Evolutionary conservation across 1,284 basidiomycete species (phyloP).

Genomic region (Trametes sp.): DNA sequence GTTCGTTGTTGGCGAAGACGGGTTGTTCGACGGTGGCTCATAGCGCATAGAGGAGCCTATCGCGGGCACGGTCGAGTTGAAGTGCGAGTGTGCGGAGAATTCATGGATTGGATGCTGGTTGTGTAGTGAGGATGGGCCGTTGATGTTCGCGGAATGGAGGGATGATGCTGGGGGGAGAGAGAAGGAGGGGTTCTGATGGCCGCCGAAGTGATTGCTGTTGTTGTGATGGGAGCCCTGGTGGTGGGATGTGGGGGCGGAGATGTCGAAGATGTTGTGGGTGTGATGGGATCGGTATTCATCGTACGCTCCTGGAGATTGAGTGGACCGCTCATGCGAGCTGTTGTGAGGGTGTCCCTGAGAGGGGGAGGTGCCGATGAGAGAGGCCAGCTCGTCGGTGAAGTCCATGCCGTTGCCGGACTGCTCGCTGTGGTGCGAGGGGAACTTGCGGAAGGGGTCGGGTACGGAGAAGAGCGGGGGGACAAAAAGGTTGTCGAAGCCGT

Average conservation of each 20-base stretch:
- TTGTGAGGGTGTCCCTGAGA: constrained; percentile 44
- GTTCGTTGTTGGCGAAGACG: constrained; percentile 45
- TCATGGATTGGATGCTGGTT: constrained; percentile 36
- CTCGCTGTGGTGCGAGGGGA: constrained; percentile 40
- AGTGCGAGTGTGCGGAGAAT: constrained; percentile 48
- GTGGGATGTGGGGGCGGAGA: constrained; percentile 54
- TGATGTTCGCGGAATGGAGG: constrained; percentile 31
- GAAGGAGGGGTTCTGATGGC: constrained; percentile 33
- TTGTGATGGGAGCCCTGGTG: constrained; percentile 38
- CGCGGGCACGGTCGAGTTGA: constrained; percentile 66
- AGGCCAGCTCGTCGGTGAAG: constrained; percentile 69
- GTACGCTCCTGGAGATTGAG: constrained; percentile 45
- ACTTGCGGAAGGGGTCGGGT: constrained; percentile 61
- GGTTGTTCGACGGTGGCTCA: constrained; percentile 47
- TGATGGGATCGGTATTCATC: constrained; percentile 46
- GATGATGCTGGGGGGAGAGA: constrained; percentile 37
- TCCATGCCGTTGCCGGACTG: constrained; percentile 51
- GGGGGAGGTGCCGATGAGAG: constrained; percentile 55
- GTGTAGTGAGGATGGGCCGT: constrained; percentile 33
- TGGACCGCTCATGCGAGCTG: constrained; percentile 51
- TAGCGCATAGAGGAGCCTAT: constrained; percentile 68
- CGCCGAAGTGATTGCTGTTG: constrained; percentile 30
- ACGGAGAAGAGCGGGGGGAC: constrained; percentile 52
- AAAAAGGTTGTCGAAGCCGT: constrained; percentile 50
- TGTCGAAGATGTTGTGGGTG: constrained; percentile 79